These are phyloP conservation scores for Chlorella sp. DNA, from an alignment of 139 green algal genomes.

Conservation along the genomic window DNA sequence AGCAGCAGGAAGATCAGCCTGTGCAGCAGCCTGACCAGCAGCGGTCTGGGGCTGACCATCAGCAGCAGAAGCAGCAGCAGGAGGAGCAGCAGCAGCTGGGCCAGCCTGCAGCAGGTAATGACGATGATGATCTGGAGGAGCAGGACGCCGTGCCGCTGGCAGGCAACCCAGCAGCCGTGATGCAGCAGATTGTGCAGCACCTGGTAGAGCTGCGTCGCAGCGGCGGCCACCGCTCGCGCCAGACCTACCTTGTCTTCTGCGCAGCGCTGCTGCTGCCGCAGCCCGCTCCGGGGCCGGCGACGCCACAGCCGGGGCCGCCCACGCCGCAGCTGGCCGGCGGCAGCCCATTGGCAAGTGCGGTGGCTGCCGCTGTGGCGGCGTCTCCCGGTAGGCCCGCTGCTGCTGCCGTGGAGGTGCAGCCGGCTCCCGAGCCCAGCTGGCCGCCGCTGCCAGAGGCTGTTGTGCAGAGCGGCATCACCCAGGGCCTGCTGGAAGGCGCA, in stretches of 20 bases:
- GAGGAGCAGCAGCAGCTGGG: not conserved
- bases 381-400: no score
- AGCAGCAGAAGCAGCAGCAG: not conserved
- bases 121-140: not conserved
- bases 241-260: constrained; percentile 54
- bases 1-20: not conserved
- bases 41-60: not conserved
- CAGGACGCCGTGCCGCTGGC: not conserved
- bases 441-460: constrained; percentile 2
- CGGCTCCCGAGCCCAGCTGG: not conserved
- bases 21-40: not conserved
- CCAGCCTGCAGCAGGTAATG: not conserved
- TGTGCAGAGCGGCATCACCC: not conserved
- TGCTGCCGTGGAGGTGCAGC: not conserved
- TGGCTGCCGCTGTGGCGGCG: not conserved
- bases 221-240: constrained; percentile 34
- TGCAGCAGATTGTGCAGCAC: constrained; percentile 33
- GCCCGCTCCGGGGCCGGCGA: not conserved
- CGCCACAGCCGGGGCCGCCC: not conserved
- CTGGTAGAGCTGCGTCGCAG: constrained; percentile 38
- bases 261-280: constrained; percentile 31
- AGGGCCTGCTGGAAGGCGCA: constrained; percentile 40
- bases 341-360: not conserved
- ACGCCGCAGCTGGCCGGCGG: not conserved
- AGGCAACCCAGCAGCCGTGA: not conserved